These are phyloP conservation scores for Alternaria longipes DNA, from an alignment of 2,329 filamentous ascomycete species.

Conservation along the genomic window DNA sequence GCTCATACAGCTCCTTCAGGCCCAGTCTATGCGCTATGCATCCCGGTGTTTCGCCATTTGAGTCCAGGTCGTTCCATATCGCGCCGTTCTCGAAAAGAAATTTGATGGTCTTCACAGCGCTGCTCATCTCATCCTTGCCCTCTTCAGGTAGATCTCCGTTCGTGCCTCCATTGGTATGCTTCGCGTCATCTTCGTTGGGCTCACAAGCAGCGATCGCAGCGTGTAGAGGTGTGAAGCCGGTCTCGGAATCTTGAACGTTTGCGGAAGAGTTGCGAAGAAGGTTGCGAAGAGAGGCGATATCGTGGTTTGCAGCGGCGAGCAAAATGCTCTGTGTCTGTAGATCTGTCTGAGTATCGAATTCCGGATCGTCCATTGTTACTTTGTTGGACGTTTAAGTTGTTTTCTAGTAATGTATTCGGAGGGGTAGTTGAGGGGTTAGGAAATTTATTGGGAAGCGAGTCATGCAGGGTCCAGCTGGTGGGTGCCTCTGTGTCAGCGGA, in stretches of 20 bases:
- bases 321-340: slow-evolving; percentile 67
- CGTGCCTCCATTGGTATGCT: slow-evolving; percentile 40
- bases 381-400: not conserved
- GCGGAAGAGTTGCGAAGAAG: slow-evolving; percentile 72
- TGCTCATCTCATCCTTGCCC: slow-evolving; percentile 55
- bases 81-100: slow-evolving; percentile 86
- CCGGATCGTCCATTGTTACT: slow-evolving; percentile 43
- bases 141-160: slow-evolving; percentile 42
- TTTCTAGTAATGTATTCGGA: not conserved
- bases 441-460: slow-evolving; percentile 24
- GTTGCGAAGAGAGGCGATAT: slow-evolving; percentile 72
- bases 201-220: slow-evolving; percentile 78
- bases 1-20: slow-evolving; percentile 74
- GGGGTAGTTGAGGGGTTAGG: slow-evolving; percentile 14
- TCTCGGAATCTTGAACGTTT: slow-evolving; percentile 83
- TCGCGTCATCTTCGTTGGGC: slow-evolving; percentile 45
- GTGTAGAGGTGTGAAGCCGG: slow-evolving; percentile 87
- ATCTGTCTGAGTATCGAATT: slow-evolving; percentile 53
- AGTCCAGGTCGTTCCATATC: slow-evolving; percentile 96
- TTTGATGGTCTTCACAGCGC: slow-evolving; percentile 72
- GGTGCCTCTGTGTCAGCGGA: not conserved
- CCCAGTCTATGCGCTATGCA: slow-evolving; percentile 80
- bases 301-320: slow-evolving; percentile 71
- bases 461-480: slow-evolving; percentile 17
- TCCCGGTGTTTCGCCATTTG: slow-evolving; percentile 87